Evolutionary conservation across 2,329 filamentous ascomycete genomes (phyloP), one percentile per base, ranked within the genome.

Genomic region (Taxawa tesnikishii): DNA sequence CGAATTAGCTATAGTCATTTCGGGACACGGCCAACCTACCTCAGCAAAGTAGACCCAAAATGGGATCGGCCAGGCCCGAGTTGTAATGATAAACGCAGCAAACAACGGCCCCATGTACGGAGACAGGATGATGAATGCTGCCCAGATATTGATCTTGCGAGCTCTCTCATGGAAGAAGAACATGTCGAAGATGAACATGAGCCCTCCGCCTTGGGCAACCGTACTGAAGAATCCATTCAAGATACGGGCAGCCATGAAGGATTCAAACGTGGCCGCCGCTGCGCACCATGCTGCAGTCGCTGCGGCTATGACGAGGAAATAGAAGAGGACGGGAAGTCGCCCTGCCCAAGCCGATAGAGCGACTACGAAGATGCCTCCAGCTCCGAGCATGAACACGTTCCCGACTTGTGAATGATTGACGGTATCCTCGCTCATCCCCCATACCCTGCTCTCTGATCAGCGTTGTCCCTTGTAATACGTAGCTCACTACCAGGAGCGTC

Each of bases 101-200:
- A 57, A 43, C 27, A 55, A 39, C 7, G 55, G 55, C 3, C 55
- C 55, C 14, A 58, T 33, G 38, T 58, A 58, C 6, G 55, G 66
- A 11, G 49, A 51, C 17, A 56, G 29, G 31, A 60, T 50, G 36
- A 59, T 53, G n/a, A 48, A 49, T 8, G 47, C 36, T 4, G 41
- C 49, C 63, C 54, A 56, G 25, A 56, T 45, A 31, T 56, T 56
- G 44, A 59, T 58, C 26, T 48, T 46, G 7, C 47, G 36, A 4
- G 55, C 47, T 21, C 66, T 55, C 38, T 73, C 62, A 41, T 75
- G 70, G 49, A 73, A 70, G 54, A 70, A 74, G 54, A 71, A 75
- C 36, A 72, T 59, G 46, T 75, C 70, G 33, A 70, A 65, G 45
- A 63, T 57, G 43, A 55, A 60, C 53, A 60, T 59, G 18, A 63